Evolutionary conservation across 176 grass and related monocot species (phyloP).

Genomic region (Bolboschoenus planiculmis): DNA sequence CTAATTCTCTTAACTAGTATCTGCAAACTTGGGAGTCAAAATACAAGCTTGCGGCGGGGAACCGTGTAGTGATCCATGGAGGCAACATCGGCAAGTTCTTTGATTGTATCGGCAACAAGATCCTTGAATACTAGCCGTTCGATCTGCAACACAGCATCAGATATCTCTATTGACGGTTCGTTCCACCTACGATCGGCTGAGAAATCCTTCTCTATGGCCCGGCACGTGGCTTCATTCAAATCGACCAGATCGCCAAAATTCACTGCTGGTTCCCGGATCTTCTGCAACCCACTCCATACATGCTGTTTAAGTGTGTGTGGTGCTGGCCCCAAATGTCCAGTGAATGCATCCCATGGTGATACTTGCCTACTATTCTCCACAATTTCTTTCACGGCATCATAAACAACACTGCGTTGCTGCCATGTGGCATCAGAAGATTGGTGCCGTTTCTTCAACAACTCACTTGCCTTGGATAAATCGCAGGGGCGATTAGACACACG

Average conservation of each 20-base stretch:
- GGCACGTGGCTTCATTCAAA: conserved; percentile 41
- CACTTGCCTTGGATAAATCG: conserved; percentile 31
- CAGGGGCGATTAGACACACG: conserved; percentile 9
- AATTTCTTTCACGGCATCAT: conserved; percentile 50
- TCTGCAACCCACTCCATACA: conserved; percentile 50
- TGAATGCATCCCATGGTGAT: conserved; percentile 42
- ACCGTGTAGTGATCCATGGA: background rate
- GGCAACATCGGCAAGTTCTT: conserved; percentile 46
- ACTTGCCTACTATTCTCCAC: conserved; percentile 41
- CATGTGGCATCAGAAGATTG: conserved; percentile 22
- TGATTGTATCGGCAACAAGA: conserved; percentile 79
- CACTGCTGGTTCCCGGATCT: conserved; percentile 29
- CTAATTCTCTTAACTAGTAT: background rate
- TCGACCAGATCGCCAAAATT: conserved; percentile 13
- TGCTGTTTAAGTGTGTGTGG: conserved; percentile 20
- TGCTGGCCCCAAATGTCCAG: conserved; percentile 11
- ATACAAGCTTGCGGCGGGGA: conserved; percentile 77
- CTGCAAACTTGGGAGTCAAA: conserved; percentile 24
- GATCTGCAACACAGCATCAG: conserved; percentile 57
- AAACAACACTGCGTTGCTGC: conserved; percentile 44
- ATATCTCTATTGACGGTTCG: conserved; percentile 24
- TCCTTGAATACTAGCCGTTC: conserved; percentile 87
- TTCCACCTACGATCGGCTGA: conserved; percentile 29
- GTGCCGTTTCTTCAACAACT: conserved; percentile 21
- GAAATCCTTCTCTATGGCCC: conserved; percentile 57